Percentiles rank a stretch among this genome's conserved stretches.
Evolutionary conservation across 495 filamentous ascomycete species (phyloP).

Genomic region (Penicillium egyptiacum): DNA sequence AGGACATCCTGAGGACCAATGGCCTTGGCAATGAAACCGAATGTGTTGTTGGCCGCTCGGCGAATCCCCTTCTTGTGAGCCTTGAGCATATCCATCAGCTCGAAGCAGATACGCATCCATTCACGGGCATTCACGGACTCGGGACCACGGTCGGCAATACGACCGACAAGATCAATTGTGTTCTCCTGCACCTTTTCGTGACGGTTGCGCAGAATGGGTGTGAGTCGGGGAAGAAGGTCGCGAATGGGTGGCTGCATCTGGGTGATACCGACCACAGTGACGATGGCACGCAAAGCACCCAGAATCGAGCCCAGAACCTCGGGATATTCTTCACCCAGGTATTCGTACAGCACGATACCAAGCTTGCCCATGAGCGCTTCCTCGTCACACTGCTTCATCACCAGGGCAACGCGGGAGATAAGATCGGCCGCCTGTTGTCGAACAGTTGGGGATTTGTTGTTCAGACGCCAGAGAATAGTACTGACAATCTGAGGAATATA

Average conservation of each 20-base stretch:
- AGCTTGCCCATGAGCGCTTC: constrained; percentile 95
- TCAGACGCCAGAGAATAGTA: constrained; percentile 95
- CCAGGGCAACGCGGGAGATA: constrained; percentile 93
- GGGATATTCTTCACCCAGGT: constrained; percentile 97
- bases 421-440: constrained; percentile 97
- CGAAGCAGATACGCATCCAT: constrained; percentile 99
- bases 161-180: constrained; percentile 98
- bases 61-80: constrained; percentile 99
- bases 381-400: constrained; percentile 98
- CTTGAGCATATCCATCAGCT: constrained; percentile 98
- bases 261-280: constrained; percentile 96
- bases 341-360: constrained; percentile 95
- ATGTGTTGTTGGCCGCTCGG: constrained; percentile 98
- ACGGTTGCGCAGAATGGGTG: constrained; percentile 94
- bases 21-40: constrained; percentile 99
- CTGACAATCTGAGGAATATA: constrained; percentile 95
- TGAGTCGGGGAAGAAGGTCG: constrained; percentile 91
- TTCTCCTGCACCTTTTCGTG: constrained; percentile 99
- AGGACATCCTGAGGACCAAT: constrained; percentile 98
- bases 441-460: constrained; percentile 95
- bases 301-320: constrained; percentile 97
- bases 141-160: constrained; percentile 95
- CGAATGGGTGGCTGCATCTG: constrained; percentile 99
- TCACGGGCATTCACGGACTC: constrained; percentile 95
- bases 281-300: constrained; percentile 91